A percentile compares a stretch with the other conserved stretches of the same genome.
phyloP scores from a whole-genome alignment of 495 filamentous ascomycete genomes.

The Daldinia childiae region DNA sequence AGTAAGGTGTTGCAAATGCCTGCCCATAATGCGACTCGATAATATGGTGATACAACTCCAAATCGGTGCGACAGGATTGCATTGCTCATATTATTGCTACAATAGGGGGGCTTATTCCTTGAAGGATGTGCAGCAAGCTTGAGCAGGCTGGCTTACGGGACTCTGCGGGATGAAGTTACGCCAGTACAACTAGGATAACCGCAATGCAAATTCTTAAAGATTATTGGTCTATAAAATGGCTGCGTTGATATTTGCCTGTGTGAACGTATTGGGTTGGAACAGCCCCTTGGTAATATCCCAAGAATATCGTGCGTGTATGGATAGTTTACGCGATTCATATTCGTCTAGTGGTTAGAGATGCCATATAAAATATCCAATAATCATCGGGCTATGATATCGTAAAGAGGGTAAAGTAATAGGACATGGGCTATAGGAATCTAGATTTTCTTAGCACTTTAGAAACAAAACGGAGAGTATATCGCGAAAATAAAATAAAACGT shows the following conservation, averaged over 20 bases:
- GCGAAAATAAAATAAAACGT: neutral
- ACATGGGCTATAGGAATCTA: neutral
- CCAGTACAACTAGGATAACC: constrained; percentile 37
- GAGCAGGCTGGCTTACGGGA: constrained; percentile 39
- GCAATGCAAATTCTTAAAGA: constrained; percentile 15
- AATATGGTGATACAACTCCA: constrained; percentile 33
- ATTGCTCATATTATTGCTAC: constrained; percentile 35
- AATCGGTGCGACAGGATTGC: constrained; percentile 34
- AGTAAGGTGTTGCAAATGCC: constrained; percentile 27
- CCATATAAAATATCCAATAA: constrained; percentile 19
- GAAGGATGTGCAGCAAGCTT: constrained; percentile 32
- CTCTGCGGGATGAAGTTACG: constrained; percentile 38
- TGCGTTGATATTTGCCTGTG: constrained; percentile 40
- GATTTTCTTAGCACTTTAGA: constrained; percentile 3
- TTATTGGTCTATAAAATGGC: constrained; percentile 30
- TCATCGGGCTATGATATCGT: constrained; percentile 2
- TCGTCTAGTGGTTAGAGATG: neutral
- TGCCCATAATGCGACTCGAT: constrained; percentile 35
- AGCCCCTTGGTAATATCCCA: constrained; percentile 20
- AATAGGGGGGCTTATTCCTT: constrained; percentile 23
- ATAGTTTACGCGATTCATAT: constrained; percentile 15
- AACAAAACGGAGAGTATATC: neutral
- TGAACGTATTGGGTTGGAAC: constrained; percentile 20
- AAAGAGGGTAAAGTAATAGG: constrained; percentile 11
- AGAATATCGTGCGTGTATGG: constrained; percentile 20